These are phyloP conservation scores for Basipetospora sp. DNA, from an alignment of 2,329 filamentous ascomycete genomes.

Conservation along the genomic window DNA sequence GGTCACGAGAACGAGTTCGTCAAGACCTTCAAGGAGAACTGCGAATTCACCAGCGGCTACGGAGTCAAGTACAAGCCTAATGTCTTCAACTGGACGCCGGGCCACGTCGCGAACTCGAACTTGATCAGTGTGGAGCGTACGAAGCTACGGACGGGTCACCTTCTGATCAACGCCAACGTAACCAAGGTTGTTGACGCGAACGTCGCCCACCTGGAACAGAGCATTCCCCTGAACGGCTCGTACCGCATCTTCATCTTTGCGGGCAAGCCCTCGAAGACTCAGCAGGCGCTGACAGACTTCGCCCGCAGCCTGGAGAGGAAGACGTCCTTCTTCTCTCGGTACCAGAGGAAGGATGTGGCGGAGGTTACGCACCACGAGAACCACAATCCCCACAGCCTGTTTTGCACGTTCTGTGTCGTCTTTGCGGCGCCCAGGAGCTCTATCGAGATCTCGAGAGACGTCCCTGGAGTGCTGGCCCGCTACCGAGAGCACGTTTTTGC, in stretches of 20 bases:
- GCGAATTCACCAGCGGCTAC: constrained; percentile 86
- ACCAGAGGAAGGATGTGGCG: constrained; percentile 45
- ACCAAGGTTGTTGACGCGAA: constrained; percentile 81
- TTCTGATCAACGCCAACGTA: constrained; percentile 65
- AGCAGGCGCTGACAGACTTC: constrained; percentile 54
- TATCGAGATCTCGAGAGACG: constrained; percentile 58
- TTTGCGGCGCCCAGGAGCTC: constrained; percentile 52
- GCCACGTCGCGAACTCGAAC: constrained; percentile 55
- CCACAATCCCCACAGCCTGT: constrained; percentile 70
- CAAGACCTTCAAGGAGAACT: constrained; percentile 77
- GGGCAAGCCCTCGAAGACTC: constrained; percentile 47
- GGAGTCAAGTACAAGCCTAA: constrained; percentile 77
- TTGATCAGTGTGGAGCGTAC: constrained; percentile 52
- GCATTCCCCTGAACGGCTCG: constrained; percentile 74
- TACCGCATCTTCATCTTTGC: constrained; percentile 79
- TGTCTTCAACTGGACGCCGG: constrained; percentile 64
- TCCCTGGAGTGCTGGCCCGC: constrained; percentile 55
- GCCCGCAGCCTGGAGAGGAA: constrained; percentile 48
- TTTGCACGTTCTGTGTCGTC: constrained; percentile 67
- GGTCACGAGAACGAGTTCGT: constrained; percentile 64
- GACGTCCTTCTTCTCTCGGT: constrained; percentile 57
- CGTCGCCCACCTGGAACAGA: constrained; percentile 77
- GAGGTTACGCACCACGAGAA: constrained; percentile 60
- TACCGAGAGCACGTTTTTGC: constrained; percentile 77
- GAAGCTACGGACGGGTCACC: constrained; percentile 57